Evolutionary conservation across 108 stramenopile species (phyloP).

Genomic region (Chaetoceros tenuissimus): DNA sequence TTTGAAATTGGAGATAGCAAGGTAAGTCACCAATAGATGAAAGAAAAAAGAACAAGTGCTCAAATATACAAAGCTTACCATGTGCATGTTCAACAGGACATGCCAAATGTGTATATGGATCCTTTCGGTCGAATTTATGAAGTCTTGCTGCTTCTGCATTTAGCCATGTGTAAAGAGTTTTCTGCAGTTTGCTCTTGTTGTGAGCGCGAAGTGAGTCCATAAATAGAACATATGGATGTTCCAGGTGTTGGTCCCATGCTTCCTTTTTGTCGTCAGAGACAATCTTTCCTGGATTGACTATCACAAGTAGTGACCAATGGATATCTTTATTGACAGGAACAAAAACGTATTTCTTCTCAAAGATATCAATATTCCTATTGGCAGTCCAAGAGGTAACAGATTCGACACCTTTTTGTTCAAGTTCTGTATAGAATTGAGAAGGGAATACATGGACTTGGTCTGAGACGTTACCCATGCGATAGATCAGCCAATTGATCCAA

Average conservation of each 20-base stretch:
- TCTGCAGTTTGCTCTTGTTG: slow-evolving; percentile 33
- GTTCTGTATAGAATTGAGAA: slow-evolving; percentile 78
- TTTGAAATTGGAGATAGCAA: too few species aligned
- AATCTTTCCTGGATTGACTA: slow-evolving; percentile 82
- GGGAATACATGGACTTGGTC: slow-evolving; percentile 63
- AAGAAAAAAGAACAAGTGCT: not conserved
- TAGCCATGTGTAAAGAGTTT: slow-evolving; percentile 51
- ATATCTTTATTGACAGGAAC: slow-evolving; percentile 89
- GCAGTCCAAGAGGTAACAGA: slow-evolving; percentile 74
- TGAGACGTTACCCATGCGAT: not conserved
- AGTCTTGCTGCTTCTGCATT: slow-evolving; percentile 67
- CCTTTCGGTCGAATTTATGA: slow-evolving; percentile 5
- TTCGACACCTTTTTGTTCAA: slow-evolving; percentile 41
- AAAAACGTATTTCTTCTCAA: slow-evolving; percentile 81
- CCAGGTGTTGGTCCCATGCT: slow-evolving; percentile 1
- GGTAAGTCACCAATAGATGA: slow-evolving; percentile 2
- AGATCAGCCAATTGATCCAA: slow-evolving; percentile 80
- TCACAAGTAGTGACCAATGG: slow-evolving; percentile 94
- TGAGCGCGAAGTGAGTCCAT: slow-evolving; percentile 78
- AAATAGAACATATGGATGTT: slow-evolving; percentile 54
- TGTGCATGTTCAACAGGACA: not conserved
- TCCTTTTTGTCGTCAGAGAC: slow-evolving; percentile 5
- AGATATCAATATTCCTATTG: slow-evolving; percentile 77
- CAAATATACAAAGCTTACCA: not conserved
- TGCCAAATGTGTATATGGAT: not conserved